Evolutionary conservation across 2,329 filamentous ascomycete genomes (phyloP).

Genomic region (Lizonia empirigonia): DNA sequence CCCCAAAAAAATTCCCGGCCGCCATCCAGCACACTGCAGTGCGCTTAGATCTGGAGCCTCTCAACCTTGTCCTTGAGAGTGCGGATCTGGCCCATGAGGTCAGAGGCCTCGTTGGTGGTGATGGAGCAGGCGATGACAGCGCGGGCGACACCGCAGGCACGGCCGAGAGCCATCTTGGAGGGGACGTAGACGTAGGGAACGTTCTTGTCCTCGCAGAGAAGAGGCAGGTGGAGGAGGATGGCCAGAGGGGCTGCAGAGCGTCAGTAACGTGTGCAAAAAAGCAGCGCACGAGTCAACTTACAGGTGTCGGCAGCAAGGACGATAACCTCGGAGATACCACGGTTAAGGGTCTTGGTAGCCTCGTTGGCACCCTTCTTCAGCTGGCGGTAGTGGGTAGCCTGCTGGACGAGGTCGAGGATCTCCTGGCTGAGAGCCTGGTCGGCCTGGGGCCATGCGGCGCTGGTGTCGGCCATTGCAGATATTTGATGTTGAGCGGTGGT

Average conservation of each 20-base stretch:
- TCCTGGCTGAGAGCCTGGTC: slow-evolving; percentile 57
- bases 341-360: slow-evolving; percentile 84
- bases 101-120: slow-evolving; percentile 68
- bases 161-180: slow-evolving; percentile 78
- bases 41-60: slow-evolving; percentile 79
- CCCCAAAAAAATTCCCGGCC: not conserved
- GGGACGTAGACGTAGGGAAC: slow-evolving; percentile 63
- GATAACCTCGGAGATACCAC: slow-evolving; percentile 87
- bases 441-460: slow-evolving; percentile 47
- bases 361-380: slow-evolving; percentile 59
- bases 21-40: not conserved
- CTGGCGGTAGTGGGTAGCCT: slow-evolving; percentile 40
- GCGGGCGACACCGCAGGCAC: slow-evolving; percentile 83
- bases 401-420: slow-evolving; percentile 50
- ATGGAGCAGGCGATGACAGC: slow-evolving; percentile 87
- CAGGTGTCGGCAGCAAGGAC: slow-evolving; percentile 81
- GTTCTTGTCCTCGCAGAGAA: slow-evolving; percentile 86
- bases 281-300: not conserved
- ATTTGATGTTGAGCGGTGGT: slow-evolving; percentile 5
- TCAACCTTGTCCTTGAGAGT: slow-evolving; percentile 94
- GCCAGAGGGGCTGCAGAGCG: slow-evolving; percentile 65
- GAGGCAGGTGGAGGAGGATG: slow-evolving; percentile 70
- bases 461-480: slow-evolving; percentile 37
- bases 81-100: slow-evolving; percentile 86
- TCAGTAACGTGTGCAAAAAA: not conserved